Evolutionary conservation across 164 flowering plant genomes (phyloP).

Genomic region (Piper betle): DNA sequence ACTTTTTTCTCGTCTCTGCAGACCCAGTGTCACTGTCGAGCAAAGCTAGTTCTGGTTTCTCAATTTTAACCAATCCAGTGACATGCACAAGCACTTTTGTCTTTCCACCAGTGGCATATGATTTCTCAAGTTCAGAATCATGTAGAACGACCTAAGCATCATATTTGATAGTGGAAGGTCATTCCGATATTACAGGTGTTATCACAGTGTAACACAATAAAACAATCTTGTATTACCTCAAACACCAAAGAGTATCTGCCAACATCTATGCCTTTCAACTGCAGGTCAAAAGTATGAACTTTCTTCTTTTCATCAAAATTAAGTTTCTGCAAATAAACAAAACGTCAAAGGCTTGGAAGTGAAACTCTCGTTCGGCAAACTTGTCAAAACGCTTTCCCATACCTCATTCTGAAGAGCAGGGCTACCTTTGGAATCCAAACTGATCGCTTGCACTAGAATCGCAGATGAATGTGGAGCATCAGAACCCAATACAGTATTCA

Average conservation of each 20-base stretch:
- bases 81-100: conserved; percentile 40
- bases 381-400: background rate
- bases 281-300: conserved; percentile 43
- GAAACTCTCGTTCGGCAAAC: background rate
- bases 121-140: conserved; percentile 45
- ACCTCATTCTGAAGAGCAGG: conserved; percentile 48
- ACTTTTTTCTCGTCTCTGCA: conserved; percentile 57
- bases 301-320: conserved; percentile 38
- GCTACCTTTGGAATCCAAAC: conserved; percentile 28
- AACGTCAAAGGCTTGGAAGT: background rate
- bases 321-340: conserved; percentile 46
- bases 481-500: conserved; percentile 54
- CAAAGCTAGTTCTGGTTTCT: conserved; percentile 52
- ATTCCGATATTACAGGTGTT: background rate
- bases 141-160: conserved; percentile 45
- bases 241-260: conserved; percentile 64
- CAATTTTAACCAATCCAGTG: conserved; percentile 57
- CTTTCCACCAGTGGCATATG: conserved; percentile 63
- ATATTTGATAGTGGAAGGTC: background rate
- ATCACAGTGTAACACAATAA: background rate
- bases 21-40: conserved; percentile 82
- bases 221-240: conserved; percentile 37
- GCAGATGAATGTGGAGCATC: conserved; percentile 43
- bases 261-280: conserved; percentile 54
- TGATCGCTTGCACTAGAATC: conserved; percentile 37